Percentiles rank a stretch among this genome's conserved stretches.
Evolutionary conservation across 257 asterid species (phyloP).

Genomic region (Solanum neorickii): DNA sequence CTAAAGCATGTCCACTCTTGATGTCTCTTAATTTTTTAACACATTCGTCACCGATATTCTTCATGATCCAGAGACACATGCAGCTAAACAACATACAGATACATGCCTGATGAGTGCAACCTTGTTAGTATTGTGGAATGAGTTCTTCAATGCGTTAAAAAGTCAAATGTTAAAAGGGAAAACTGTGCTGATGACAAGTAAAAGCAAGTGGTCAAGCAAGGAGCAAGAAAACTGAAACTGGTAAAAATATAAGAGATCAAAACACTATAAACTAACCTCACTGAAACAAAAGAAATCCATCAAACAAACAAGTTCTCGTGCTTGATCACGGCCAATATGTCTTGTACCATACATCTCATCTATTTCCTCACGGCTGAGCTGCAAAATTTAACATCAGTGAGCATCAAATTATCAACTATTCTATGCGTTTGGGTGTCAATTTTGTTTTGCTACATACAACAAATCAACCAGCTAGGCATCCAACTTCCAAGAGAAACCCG

Average conservation of each 20-base stretch:
- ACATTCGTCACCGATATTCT: background rate
- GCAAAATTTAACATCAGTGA: slow-evolving; percentile 12
- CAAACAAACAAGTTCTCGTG: slow-evolving; percentile 74
- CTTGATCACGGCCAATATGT: slow-evolving; percentile 90
- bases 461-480: background rate
- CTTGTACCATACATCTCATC: slow-evolving; percentile 72
- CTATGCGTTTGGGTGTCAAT: background rate
- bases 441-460: background rate
- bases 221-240: background rate
- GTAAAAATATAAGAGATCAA: background rate
- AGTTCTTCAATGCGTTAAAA: background rate
- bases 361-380: slow-evolving; percentile 76
- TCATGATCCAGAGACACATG: background rate
- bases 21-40: background rate
- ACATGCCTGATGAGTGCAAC: background rate
- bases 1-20: background rate
- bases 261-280: slow-evolving; percentile 52
- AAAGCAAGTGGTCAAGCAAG: background rate
- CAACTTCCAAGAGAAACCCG: background rate
- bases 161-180: background rate
- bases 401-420: background rate
- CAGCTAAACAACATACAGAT: background rate
- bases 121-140: background rate
- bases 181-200: background rate
- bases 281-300: slow-evolving; percentile 99